Percentiles rank a stretch among this genome's conserved stretches.
Evolutionary conservation across 2,329 filamentous ascomycete species (phyloP).

Genomic region (Colletotrichum cordylinicola): DNA sequence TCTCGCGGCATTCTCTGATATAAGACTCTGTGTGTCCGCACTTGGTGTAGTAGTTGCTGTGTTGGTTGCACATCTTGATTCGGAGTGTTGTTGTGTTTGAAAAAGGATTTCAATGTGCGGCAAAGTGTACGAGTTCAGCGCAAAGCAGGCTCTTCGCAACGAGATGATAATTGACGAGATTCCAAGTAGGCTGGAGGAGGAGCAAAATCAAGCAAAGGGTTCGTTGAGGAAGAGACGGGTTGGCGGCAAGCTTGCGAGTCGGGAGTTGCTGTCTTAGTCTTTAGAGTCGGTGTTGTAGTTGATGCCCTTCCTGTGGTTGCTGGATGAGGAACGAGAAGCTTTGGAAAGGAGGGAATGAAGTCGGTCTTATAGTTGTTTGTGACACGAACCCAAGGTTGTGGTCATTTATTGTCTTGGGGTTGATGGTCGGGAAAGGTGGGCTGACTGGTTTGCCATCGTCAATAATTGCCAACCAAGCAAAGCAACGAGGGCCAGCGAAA

Average conservation of each 20-base stretch:
- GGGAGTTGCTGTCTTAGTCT: background rate
- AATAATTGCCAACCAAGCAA: slow-evolving; percentile 17
- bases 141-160: background rate
- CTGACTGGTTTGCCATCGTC: slow-evolving; percentile 26
- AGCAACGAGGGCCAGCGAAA: slow-evolving; percentile 4
- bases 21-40: background rate
- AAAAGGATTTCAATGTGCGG: background rate
- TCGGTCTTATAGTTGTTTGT: slow-evolving; percentile 24
- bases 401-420: slow-evolving; percentile 22
- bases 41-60: background rate
- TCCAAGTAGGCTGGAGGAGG: background rate
- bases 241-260: background rate
- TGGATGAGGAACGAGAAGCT: slow-evolving; percentile 4
- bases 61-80: background rate
- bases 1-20: background rate
- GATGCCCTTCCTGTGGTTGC: background rate
- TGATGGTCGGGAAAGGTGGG: slow-evolving; percentile 18
- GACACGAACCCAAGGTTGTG: slow-evolving; percentile 15
- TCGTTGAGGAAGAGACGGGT: background rate
- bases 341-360: background rate
- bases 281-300: background rate
- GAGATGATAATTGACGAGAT: background rate
- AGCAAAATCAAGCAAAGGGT: background rate
- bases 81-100: background rate
- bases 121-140: background rate